phyloP scores from a whole-genome alignment of 1,139 yeast species.

The Blastobotrys apis region DNA sequence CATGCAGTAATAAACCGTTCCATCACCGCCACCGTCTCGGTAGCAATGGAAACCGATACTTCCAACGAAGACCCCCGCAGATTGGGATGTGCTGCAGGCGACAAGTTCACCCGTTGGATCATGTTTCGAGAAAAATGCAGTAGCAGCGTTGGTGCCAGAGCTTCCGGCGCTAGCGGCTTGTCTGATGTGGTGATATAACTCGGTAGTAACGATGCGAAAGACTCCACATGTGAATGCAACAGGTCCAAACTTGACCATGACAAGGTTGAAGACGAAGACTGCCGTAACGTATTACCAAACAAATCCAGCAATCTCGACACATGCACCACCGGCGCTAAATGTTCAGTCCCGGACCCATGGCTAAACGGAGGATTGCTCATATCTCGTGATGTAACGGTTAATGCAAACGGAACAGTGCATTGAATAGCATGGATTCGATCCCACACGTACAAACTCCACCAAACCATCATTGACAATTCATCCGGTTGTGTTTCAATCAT shows the following conservation, averaged over 20 bases:
- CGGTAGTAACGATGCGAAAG: constrained; percentile 13
- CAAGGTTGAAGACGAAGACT: constrained; percentile 6
- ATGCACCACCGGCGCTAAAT: constrained; percentile 10
- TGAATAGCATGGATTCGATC: constrained; percentile 18
- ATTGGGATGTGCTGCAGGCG: constrained; percentile 14
- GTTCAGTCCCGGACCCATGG: neutral
- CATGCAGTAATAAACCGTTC: constrained; percentile 14
- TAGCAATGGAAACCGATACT: constrained; percentile 12
- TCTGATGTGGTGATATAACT: constrained; percentile 8
- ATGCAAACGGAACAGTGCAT: neutral
- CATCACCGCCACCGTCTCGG: constrained; percentile 14
- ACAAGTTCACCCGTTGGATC: constrained; percentile 17
- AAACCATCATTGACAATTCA: constrained; percentile 4
- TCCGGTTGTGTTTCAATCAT: neutral
- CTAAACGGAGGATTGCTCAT: neutral
- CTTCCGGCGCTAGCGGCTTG: constrained; percentile 10
- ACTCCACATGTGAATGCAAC: constrained; percentile 14
- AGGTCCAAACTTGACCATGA: constrained; percentile 12
- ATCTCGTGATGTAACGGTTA: neutral
- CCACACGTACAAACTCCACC: constrained; percentile 22
- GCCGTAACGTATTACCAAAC: constrained; percentile 8
- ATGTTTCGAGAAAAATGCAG: constrained; percentile 12
- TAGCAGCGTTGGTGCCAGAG: constrained; percentile 9
- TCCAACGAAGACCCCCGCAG: constrained; percentile 13
- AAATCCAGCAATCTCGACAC: constrained; percentile 10